Conservation (phyloP, 495 filamentous ascomycete genomes). For the Rusavskia elegans region DNA sequence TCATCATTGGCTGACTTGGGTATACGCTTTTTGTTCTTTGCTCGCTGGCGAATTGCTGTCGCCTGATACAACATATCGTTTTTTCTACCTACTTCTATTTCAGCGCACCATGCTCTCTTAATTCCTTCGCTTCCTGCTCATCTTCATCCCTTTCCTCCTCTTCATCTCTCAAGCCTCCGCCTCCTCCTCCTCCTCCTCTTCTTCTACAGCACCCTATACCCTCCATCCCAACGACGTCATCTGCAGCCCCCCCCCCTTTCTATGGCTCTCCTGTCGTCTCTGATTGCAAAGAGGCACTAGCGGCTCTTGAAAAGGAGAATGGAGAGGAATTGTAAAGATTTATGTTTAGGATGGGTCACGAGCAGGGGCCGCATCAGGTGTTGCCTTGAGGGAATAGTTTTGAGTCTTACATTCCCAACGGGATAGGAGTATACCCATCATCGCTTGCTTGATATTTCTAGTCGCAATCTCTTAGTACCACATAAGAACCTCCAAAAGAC, state of each 20-base stretch:
- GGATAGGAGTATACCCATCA: too few species aligned
- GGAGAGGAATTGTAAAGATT: not conserved
- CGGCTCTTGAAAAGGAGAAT: not conserved
- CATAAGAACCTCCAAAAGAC: too few species aligned
- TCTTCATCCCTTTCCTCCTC: not conserved
- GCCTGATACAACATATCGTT: too few species aligned
- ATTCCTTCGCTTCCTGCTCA: not conserved
- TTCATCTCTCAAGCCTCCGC: not conserved
- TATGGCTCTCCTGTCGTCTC: not conserved
- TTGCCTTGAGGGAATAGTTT: too few species aligned
- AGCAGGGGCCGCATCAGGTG: not conserved
- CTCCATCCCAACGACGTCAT: not conserved
- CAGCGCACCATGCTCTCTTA: too few species aligned
- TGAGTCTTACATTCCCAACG: too few species aligned
- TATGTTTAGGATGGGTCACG: not conserved
- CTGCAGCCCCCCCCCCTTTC: not conserved
- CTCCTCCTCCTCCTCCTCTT: not conserved
- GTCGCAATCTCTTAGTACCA: too few species aligned
- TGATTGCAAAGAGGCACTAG: not conserved
- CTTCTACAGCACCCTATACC: not conserved
- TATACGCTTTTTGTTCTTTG: too few species aligned
- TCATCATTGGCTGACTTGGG: too few species aligned
- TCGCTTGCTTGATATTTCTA: too few species aligned
- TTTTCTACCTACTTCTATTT: too few species aligned
- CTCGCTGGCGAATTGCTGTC: too few species aligned